Percentiles rank a stretch among this genome's conserved stretches.
Conservation (phyloP, 2,329 filamentous ascomycete species). For the Penicillium sp. region DNA sequence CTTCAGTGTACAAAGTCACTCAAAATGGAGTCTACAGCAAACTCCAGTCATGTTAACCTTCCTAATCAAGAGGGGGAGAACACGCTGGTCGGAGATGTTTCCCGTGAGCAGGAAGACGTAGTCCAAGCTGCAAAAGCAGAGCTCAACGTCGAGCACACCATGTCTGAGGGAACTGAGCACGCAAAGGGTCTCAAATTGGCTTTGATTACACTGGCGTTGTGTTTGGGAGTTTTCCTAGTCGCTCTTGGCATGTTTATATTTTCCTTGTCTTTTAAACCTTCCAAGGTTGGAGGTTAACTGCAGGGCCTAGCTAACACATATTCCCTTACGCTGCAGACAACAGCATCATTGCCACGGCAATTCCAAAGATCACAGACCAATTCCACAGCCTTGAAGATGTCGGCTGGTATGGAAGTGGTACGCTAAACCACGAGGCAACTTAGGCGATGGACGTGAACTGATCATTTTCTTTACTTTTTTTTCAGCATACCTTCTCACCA, state of each 20-base stretch:
- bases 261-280: not conserved
- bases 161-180: not conserved
- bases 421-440: not conserved
- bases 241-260: not conserved
- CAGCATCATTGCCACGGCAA: constrained; percentile 7
- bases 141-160: not conserved
- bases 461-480: not conserved
- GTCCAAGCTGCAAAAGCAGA: not conserved
- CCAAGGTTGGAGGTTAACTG: not conserved
- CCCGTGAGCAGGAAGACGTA: not conserved
- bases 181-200: not conserved
- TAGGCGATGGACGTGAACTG: not conserved
- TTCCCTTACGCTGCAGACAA: not conserved
- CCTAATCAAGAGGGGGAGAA: not conserved
- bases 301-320: not conserved
- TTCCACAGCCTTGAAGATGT: constrained; percentile 50
- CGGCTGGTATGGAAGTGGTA: constrained; percentile 60
- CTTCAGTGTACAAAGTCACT: too few relatives aligned
- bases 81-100: not conserved
- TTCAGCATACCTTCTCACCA: constrained; percentile 34
- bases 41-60: not conserved
- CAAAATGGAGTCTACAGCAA: not conserved
- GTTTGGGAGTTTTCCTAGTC: not conserved
- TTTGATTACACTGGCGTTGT: constrained; percentile 1
- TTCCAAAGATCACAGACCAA: constrained; percentile 20